phyloP scores from a whole-genome alignment of 1,284 basidiomycete genomes.

The Moniliophthora roreri region DNA sequence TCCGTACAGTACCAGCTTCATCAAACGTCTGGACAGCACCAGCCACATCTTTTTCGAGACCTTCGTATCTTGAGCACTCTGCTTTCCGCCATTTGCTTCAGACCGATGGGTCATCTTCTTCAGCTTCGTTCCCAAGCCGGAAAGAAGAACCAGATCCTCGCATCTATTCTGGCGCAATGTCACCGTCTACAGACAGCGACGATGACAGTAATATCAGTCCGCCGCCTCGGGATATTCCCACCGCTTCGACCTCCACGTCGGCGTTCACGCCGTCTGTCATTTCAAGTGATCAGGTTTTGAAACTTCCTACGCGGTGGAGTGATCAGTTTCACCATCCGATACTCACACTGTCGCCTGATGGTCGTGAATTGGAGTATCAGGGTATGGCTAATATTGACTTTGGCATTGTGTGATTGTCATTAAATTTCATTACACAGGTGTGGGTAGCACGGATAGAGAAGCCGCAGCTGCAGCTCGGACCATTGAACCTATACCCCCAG shows the following conservation, averaged over 20 bases:
- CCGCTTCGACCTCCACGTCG: slow-evolving; percentile 26
- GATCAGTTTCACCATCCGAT: slow-evolving; percentile 59
- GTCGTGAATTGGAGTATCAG: slow-evolving; percentile 68
- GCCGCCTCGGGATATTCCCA: slow-evolving; percentile 30
- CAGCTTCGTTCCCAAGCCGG: slow-evolving; percentile 37
- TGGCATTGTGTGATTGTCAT: slow-evolving; percentile 9
- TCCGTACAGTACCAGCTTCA: slow-evolving; percentile 5
- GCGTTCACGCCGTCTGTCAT: slow-evolving; percentile 22
- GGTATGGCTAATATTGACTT: slow-evolving; percentile 36
- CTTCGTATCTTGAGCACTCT: slow-evolving; percentile 74
- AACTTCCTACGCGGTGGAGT: slow-evolving; percentile 80
- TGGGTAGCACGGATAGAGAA: slow-evolving; percentile 68
- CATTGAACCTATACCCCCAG: slow-evolving; percentile 71
- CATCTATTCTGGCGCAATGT: slow-evolving; percentile 22
- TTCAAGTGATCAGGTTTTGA: slow-evolving; percentile 43
- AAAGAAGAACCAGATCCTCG: slow-evolving; percentile 28
- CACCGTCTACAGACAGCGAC: slow-evolving; percentile 53
- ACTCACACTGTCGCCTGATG: slow-evolving; percentile 65
- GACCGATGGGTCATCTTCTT: slow-evolving; percentile 56
- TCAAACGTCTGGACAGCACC: slow-evolving; percentile 22
- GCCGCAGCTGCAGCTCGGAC: slow-evolving; percentile 75
- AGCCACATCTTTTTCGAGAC: slow-evolving; percentile 54
- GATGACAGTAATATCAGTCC: slow-evolving; percentile 59
- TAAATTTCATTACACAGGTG: slow-evolving; percentile 33
- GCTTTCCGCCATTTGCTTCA: slow-evolving; percentile 67